These are phyloP conservation scores for Suillus fuscotomentosus DNA, from an alignment of 768 basidiomycete genomes.

Conservation along the genomic window DNA sequence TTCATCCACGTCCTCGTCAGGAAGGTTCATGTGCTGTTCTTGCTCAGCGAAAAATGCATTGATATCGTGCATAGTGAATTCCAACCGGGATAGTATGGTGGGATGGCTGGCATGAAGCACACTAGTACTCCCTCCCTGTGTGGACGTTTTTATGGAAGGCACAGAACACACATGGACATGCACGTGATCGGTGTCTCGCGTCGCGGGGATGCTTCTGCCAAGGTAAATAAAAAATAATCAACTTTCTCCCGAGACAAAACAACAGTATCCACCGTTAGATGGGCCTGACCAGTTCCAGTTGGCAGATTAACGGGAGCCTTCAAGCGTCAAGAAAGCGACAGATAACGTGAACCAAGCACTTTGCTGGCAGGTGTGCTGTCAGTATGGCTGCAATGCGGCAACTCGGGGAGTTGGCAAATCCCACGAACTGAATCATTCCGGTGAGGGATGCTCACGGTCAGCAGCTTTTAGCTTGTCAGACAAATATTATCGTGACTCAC, in stretches of 20 bases:
- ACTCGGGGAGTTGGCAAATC: background rate
- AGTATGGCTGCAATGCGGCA: background rate
- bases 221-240: slow-evolving; percentile 7
- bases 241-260: background rate
- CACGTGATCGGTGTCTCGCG: slow-evolving; percentile 6
- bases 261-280: background rate
- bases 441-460: background rate
- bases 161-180: slow-evolving; percentile 7
- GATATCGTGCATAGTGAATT: slow-evolving; percentile 31
- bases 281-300: background rate
- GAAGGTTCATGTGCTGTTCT: slow-evolving; percentile 50
- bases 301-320: background rate
- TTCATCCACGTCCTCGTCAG: slow-evolving; percentile 51
- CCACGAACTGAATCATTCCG: background rate
- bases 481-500: slow-evolving; percentile 1
- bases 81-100: background rate
- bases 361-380: slow-evolving; percentile 3
- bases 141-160: slow-evolving; percentile 4
- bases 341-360: background rate
- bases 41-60: slow-evolving; percentile 55
- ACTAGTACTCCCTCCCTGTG: background rate
- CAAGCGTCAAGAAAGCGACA: background rate
- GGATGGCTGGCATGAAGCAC: background rate
- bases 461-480: background rate
- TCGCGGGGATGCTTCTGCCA: slow-evolving; percentile 2